A percentile compares a stretch with the other conserved stretches of the same genome.
These are phyloP conservation scores for Neopestalotiopsis sp. DNA, from an alignment of 2,329 filamentous ascomycete genomes.

Conservation along the genomic window DNA sequence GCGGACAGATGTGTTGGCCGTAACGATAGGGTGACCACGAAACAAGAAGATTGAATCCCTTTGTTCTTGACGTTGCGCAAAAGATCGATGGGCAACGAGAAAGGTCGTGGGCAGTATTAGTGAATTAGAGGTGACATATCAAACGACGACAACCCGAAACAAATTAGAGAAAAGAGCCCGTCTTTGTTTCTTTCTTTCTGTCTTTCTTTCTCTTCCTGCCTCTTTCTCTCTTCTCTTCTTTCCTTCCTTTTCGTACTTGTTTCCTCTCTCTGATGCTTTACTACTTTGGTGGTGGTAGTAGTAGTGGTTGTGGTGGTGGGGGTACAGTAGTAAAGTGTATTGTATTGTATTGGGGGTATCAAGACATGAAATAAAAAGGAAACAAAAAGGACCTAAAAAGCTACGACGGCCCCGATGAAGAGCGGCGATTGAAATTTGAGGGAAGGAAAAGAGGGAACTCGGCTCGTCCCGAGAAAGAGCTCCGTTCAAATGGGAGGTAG, in stretches of 20 bases:
- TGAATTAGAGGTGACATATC: slow-evolving; percentile 7
- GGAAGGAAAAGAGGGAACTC: slow-evolving; percentile 4
- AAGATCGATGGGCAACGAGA: not conserved
- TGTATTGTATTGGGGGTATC: not conserved
- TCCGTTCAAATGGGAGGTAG: not conserved
- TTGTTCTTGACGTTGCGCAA: not conserved
- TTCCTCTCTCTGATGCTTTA: not conserved
- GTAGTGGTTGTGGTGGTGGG: not conserved
- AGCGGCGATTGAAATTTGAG: not conserved
- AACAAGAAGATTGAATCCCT: not conserved
- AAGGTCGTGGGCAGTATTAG: slow-evolving; percentile 1
- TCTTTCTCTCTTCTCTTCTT: not conserved
- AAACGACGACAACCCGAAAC: not conserved
- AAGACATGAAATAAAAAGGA: not conserved
- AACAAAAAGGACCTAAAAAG: not conserved
- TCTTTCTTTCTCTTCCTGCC: slow-evolving; percentile 2
- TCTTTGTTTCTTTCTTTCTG: slow-evolving; percentile 19
- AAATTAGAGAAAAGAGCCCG: not conserved
- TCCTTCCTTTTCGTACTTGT: not conserved
- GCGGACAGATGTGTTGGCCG: not conserved
- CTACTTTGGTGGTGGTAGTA: too few species aligned
- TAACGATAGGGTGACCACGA: not conserved
- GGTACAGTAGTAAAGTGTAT: not conserved
- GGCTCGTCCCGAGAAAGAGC: slow-evolving; percentile 12
- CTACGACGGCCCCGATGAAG: not conserved